Evolutionary conservation across 768 basidiomycete species (phyloP).

Genomic region (Xanthoconium purpureum): DNA sequence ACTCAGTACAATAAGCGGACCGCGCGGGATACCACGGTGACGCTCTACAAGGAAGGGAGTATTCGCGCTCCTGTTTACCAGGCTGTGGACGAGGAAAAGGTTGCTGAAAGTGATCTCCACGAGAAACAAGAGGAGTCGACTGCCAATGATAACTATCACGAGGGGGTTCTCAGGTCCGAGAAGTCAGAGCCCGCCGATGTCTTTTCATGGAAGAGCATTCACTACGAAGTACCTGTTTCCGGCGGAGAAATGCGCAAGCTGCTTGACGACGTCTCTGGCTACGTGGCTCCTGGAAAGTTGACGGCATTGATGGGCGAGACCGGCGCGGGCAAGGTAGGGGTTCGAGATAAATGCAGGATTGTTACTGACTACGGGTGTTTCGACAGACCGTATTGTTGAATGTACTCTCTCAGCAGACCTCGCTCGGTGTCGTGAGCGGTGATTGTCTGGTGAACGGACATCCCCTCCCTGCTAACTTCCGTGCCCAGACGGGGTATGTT

Average conservation of each 20-base stretch:
- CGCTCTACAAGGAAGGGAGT: constrained; percentile 17
- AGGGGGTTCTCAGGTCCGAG: constrained; percentile 12
- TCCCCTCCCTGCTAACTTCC: constrained; percentile 52
- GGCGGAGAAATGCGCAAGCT: constrained; percentile 24
- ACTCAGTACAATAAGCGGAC: constrained; percentile 31
- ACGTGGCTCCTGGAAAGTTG: constrained; percentile 48
- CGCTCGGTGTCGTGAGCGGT: neutral
- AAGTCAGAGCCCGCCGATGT: constrained; percentile 38
- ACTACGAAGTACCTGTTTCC: constrained; percentile 46
- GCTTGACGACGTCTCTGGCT: constrained; percentile 46
- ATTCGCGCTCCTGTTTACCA: neutral
- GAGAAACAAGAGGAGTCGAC: neutral
- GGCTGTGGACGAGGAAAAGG: constrained; percentile 19
- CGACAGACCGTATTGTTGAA: constrained; percentile 57
- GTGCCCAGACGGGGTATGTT: constrained; percentile 48
- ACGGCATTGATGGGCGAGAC: constrained; percentile 51
- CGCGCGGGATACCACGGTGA: constrained; percentile 32
- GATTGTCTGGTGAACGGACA: constrained; percentile 44
- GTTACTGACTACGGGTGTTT: too few relatives aligned
- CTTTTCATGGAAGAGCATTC: constrained; percentile 76
- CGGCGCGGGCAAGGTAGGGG: constrained; percentile 30
- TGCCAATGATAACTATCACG: neutral
- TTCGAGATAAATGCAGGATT: neutral
- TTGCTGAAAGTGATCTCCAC: neutral
- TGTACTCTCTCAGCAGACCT: constrained; percentile 33